Evolutionary conservation across 1,139 yeast species (phyloP).

Genomic region (Suhomyces terraborum): DNA sequence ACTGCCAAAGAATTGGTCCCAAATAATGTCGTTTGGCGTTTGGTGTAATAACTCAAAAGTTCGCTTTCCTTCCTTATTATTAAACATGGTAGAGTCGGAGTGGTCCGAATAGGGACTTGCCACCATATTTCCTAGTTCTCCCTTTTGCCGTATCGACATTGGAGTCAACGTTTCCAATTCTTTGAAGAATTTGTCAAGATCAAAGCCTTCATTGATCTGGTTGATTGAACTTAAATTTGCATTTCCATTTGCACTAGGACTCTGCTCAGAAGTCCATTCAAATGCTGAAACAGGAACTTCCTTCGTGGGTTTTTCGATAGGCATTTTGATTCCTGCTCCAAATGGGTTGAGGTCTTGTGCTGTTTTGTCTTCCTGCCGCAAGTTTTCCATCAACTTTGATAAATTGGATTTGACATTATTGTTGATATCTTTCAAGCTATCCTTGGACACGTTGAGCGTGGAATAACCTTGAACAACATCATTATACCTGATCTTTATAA

Average conservation of each 20-base stretch:
- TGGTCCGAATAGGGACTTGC: constrained; percentile 9
- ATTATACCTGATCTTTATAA: constrained; percentile 61
- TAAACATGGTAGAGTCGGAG: constrained; percentile 9
- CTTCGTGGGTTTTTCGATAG: not conserved
- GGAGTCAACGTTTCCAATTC: constrained; percentile 34
- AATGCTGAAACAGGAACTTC: constrained; percentile 22
- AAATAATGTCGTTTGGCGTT: constrained; percentile 67
- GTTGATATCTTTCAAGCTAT: constrained; percentile 25
- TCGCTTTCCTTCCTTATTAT: constrained; percentile 49
- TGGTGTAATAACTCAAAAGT: constrained; percentile 65
- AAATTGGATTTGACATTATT: constrained; percentile 44
- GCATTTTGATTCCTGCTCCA: not conserved
- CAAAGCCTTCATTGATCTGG: constrained; percentile 19
- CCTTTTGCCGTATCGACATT: not conserved
- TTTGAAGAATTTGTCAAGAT: constrained; percentile 46
- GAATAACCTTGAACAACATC: constrained; percentile 35
- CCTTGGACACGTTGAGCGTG: constrained; percentile 18
- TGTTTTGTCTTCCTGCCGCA: constrained; percentile 6
- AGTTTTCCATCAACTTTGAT: constrained; percentile 37
- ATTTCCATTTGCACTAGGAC: not conserved
- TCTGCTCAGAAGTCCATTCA: constrained; percentile 31
- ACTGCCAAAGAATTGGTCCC: constrained; percentile 72
- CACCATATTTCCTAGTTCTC: not conserved
- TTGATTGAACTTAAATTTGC: not conserved
- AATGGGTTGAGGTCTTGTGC: constrained; percentile 7